Evolutionary conservation across 1,139 yeast species (phyloP).

Genomic region (Geotrichum fermentans): DNA sequence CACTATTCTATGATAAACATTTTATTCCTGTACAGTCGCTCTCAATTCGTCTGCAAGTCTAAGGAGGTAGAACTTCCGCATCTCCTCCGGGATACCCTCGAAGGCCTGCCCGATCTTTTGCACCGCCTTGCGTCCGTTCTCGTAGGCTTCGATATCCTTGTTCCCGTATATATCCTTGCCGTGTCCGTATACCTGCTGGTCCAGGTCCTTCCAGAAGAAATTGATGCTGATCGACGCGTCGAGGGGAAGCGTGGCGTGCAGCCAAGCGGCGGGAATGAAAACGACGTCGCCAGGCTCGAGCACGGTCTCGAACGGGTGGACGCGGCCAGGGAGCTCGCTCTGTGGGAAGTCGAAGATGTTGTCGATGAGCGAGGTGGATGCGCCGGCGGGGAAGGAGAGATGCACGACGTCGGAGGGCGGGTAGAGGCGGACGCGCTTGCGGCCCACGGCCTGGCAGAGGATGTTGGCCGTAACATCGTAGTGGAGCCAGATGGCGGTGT

Average conservation of each 20-base stretch:
- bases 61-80: conserved; percentile 30
- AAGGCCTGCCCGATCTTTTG: conserved; percentile 28
- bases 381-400: conserved; percentile 35
- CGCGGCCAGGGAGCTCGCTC: conserved; percentile 22
- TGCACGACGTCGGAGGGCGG: conserved; percentile 36
- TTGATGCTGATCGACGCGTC: conserved; percentile 37
- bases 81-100: conserved; percentile 29
- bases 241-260: conserved; percentile 38
- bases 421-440: conserved; percentile 35
- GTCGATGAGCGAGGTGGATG: conserved; percentile 35
- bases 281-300: conserved; percentile 40
- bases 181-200: conserved; percentile 28
- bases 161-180: conserved; percentile 40
- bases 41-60: conserved; percentile 32
- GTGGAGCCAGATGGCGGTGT: conserved; percentile 39
- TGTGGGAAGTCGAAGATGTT: conserved; percentile 32
- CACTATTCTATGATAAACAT: not conserved
- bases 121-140: conserved; percentile 32
- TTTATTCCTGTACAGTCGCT: conserved; percentile 16
- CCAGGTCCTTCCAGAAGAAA: conserved; percentile 38
- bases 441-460: conserved; percentile 38
- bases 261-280: conserved; percentile 39
- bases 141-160: conserved; percentile 36
- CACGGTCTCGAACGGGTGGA: conserved; percentile 33
- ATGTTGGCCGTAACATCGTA: conserved; percentile 40